Base-by-base conservation (phyloP, 179 eudicot species). In the Spinacia oleracea region DNA sequence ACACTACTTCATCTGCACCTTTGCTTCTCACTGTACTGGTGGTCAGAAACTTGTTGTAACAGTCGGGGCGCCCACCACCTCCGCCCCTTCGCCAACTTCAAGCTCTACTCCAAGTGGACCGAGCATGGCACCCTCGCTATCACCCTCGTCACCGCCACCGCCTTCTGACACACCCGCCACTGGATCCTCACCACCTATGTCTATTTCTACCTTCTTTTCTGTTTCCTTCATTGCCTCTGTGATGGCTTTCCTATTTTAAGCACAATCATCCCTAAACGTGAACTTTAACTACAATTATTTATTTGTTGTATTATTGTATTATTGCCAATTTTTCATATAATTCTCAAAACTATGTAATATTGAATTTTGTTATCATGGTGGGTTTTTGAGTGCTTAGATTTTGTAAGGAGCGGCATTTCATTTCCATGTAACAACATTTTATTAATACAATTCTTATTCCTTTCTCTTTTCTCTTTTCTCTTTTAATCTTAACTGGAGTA, bases 1-100 rank as follows among this genome's bases (percentile, higher is more conserved):
- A 20, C 15, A 53, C 66, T 81, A 73, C 77, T 88, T 71, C 76
- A 46, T 88, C 43, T 88, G 90, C 78, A 77, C 85, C 35, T 0
- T 80, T 32, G 73, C 56, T 35, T 5, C 6, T 43, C 90, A 88
- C 58, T 88, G 89, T 29, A 1, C n/a, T 38, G 0, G 0, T 2
- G 89, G 84, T 23, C 85, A 82, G 31, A 84, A 84, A 66, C 65
- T 86, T 0, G 32, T 76, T 73, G 16, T 85, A 62, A 78, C 69
- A 0, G 56, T 70, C 8, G 4, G 23, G n/a, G n/a, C n/a, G n/a
- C n/a, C n/a, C 23, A 53, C 35, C 68, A 1, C 15, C 79, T 6
- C 67, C 79, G 64, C 14, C 77, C 1, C 32, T 5, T 46, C n/a
- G 10, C 77, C 2, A 9, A 23, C 10, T 16, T 40, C 16, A 2